phyloP scores from a whole-genome alignment of 2,329 filamentous ascomycete species.

The Aspergillus sp. region DNA sequence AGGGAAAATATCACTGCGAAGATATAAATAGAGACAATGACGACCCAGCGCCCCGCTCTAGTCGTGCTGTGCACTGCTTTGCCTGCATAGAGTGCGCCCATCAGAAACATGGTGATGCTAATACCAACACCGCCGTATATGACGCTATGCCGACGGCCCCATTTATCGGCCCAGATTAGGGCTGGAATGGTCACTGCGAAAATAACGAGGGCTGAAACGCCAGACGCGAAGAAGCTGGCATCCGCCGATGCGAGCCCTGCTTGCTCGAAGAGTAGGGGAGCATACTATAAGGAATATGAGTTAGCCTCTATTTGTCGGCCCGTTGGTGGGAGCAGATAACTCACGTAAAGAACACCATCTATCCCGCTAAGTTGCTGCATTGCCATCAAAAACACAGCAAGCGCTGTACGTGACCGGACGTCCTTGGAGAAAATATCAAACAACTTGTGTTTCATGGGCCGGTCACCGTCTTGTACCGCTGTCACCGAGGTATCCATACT shows the following conservation, averaged over 20 bases:
- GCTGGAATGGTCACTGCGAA: conserved; percentile 59
- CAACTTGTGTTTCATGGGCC: conserved; percentile 22
- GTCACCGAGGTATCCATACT: conserved; percentile 1
- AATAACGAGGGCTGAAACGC: conserved; percentile 60
- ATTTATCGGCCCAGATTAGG: conserved; percentile 57
- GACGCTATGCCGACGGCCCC: conserved; percentile 56
- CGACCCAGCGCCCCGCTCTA: conserved; percentile 32
- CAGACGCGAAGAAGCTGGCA: conserved; percentile 61
- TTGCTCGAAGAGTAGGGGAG: conserved; percentile 60
- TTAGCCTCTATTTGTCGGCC: background rate
- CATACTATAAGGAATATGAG: conserved; percentile 48
- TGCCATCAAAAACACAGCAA: conserved; percentile 58
- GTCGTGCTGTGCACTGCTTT: conserved; percentile 27
- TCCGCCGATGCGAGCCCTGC: conserved; percentile 57
- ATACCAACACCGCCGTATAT: conserved; percentile 56
- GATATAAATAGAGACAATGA: conserved; percentile 30
- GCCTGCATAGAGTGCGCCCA: conserved; percentile 34
- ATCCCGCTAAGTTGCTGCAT: conserved; percentile 64
- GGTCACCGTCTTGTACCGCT: conserved; percentile 1
- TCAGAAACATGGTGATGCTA: conserved; percentile 39
- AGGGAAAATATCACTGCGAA: conserved; percentile 32
- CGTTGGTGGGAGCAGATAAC: conserved; percentile 18
- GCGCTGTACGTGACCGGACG: conserved; percentile 48
- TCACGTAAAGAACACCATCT: conserved; percentile 61
- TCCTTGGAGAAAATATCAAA: conserved; percentile 39